Evolutionary conservation across 768 basidiomycete species (phyloP).

Genomic region (Auricularia sp.): DNA sequence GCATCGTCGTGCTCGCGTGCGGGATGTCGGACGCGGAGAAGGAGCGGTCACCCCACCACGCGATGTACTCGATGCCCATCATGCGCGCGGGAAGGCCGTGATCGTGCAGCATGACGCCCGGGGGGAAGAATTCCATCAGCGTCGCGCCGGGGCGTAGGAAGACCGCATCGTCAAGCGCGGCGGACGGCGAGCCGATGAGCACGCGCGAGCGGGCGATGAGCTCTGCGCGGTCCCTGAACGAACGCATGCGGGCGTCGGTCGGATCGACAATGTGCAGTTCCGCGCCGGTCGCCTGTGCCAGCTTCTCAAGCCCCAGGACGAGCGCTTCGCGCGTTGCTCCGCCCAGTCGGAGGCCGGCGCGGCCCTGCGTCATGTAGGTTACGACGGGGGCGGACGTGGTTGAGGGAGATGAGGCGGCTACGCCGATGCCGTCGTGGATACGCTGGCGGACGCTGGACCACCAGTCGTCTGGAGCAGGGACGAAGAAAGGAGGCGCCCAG

Average conservation of each 20-base stretch:
- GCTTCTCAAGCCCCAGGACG: conserved; percentile 41
- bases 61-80: conserved; percentile 47
- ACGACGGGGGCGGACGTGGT: conserved; percentile 34
- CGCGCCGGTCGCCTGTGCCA: conserved; percentile 43
- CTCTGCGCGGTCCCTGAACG: not conserved
- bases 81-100: conserved; percentile 46
- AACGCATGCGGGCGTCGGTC: not conserved
- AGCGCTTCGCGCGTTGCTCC: conserved; percentile 51
- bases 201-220: conserved; percentile 30
- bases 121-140: conserved; percentile 70
- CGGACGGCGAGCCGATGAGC: conserved; percentile 49
- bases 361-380: conserved; percentile 60
- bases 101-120: conserved; percentile 54
- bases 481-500: conserved; percentile 37
- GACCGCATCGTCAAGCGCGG: conserved; percentile 54
- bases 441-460: conserved; percentile 41
- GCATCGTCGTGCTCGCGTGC: not conserved
- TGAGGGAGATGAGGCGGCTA: conserved; percentile 9
- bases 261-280: conserved; percentile 42
- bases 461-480: conserved; percentile 47
- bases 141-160: conserved; percentile 56
- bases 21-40: not conserved
- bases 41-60: conserved; percentile 38
- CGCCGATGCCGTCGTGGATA: conserved; percentile 27
- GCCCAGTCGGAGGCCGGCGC: conserved; percentile 41